A percentile compares a stretch with the other conserved stretches of the same genome.
phyloP scores from a whole-genome alignment of 805 yeast species.

The Hanseniaspora guilliermondii region DNA sequence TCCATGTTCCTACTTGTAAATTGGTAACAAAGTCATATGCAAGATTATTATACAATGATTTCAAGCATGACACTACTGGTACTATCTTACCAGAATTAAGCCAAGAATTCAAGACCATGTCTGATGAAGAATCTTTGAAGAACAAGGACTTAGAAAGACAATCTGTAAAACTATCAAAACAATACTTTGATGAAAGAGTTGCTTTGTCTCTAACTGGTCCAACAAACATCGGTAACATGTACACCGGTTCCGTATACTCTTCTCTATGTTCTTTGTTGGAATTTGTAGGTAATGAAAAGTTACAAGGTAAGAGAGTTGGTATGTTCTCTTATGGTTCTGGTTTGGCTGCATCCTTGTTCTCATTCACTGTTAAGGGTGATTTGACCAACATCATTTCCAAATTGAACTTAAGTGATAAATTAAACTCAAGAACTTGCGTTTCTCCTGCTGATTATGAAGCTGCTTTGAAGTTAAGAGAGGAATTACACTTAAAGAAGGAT shows the following conservation, averaged over 20 bases:
- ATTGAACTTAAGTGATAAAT: conserved; percentile 55
- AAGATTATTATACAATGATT: conserved; percentile 82
- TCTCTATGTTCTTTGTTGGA: conserved; percentile 70
- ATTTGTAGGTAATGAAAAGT: conserved; percentile 57
- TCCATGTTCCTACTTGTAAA: conserved; percentile 98
- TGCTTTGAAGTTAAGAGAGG: conserved; percentile 76
- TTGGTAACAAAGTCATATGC: conserved; percentile 87
- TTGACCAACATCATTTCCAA: conserved; percentile 49
- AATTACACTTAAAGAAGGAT: conserved; percentile 69
- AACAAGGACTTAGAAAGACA: conserved; percentile 77
- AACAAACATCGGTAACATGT: conserved; percentile 96
- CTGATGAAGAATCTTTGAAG: conserved; percentile 50
- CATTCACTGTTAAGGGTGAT: conserved; percentile 72
- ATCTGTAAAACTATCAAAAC: conserved; percentile 67
- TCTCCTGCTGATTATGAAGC: conserved; percentile 73
- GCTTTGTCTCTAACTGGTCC: conserved; percentile 73
- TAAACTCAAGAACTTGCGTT: conserved; percentile 50
- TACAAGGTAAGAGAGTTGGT: conserved; percentile 78
- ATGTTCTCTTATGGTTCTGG: conserved; percentile 97
- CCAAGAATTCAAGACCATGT: conserved; percentile 27
- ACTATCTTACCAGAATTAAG: conserved; percentile 48
- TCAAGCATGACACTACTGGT: conserved; percentile 48
- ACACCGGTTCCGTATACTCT: conserved; percentile 87
- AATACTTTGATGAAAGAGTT: conserved; percentile 52
- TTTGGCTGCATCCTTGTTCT: conserved; percentile 79